Evolutionary conservation across 805 yeast species (phyloP), one percentile per base, ranked within the genome.

Genomic region (Pichia exigua): DNA sequence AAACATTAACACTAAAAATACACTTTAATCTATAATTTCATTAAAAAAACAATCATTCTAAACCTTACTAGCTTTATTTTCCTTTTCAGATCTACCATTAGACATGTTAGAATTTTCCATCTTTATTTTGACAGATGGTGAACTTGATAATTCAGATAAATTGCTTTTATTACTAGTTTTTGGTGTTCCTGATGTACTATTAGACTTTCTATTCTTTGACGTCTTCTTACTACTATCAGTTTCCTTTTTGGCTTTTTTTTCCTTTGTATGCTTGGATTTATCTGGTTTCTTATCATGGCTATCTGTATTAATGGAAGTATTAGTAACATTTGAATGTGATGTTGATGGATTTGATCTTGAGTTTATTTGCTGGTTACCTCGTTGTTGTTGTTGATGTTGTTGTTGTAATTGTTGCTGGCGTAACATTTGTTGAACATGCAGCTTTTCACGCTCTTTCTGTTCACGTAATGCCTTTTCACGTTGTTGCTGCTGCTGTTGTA

Each of bases 401-500:
- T 20, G 44, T 2, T 41, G 44, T 7, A 41, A 8, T 4, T 22
- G 44, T 24, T 41, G 44, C 6, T 41, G 44, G 8, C 20, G 45
- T 26, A 26, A 43, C 30, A 46, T 35, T n/a, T 46, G 49, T 17
- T 46, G 45, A 13, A 46, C 18, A 13, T 46, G 49, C n/a, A 22
- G 45, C 13, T 21, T 40, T 47, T 54, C 58, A 40, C 45, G 56
- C 39, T 65, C 67, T 28, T 50, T 47, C 47, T 52, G 53, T 22
- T 52, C 55, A 44, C 53, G 55, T n/a, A 35, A 30, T 9, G 20
- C 60, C 27, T 62, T 66, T 42, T 60, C 67, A 46, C 61, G 67
- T 45, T 62, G 68, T 45, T 59, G 66, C 48, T 62, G 70, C 57
- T 67, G 73, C 56, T 70, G 76, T 46, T 65, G 69, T 28, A 61